Conservation (phyloP, 73 alveolate species). For the Symbiodinium natans region DNA sequence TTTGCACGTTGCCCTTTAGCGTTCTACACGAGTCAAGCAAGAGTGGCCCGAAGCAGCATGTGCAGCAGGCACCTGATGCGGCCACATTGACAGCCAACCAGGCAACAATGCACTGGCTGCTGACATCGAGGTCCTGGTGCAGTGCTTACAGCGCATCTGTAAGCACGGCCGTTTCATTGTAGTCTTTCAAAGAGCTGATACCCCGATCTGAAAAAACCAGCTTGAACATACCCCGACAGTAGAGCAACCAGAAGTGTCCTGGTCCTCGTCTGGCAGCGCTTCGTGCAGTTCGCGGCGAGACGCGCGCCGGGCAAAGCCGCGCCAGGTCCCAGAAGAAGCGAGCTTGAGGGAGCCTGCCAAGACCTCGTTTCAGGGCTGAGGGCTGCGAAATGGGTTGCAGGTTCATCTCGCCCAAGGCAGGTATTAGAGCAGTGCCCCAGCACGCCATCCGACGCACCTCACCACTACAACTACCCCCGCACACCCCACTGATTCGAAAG, state of each 20-base stretch:
- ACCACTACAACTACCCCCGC: not conserved
- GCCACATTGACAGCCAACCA: conserved; percentile 43
- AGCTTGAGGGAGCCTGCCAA: not conserved
- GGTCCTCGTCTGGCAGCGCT: not conserved
- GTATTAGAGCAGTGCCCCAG: too few relatives aligned
- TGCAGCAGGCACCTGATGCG: not conserved
- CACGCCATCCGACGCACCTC: too few relatives aligned
- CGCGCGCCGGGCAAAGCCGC: not conserved
- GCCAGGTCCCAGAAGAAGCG: not conserved
- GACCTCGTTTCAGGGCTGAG: too few relatives aligned
- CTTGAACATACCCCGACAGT: not conserved
- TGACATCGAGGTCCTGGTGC: conserved; percentile 17
- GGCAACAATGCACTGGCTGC: conserved; percentile 41
- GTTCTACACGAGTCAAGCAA: too few relatives aligned
- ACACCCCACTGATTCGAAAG: not conserved
- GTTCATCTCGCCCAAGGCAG: too few relatives aligned
- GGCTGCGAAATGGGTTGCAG: too few relatives aligned
- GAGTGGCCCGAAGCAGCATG: not conserved
- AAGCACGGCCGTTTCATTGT: too few relatives aligned
- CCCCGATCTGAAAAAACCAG: too few relatives aligned
- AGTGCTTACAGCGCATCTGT: not conserved
- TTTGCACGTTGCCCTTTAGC: too few relatives aligned
- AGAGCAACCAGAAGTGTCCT: too few relatives aligned
- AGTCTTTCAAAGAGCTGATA: too few relatives aligned
- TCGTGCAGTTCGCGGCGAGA: not conserved